These are phyloP conservation scores for Clausena lansium DNA, from an alignment of 345 rosid genomes.

Conservation along the genomic window DNA sequence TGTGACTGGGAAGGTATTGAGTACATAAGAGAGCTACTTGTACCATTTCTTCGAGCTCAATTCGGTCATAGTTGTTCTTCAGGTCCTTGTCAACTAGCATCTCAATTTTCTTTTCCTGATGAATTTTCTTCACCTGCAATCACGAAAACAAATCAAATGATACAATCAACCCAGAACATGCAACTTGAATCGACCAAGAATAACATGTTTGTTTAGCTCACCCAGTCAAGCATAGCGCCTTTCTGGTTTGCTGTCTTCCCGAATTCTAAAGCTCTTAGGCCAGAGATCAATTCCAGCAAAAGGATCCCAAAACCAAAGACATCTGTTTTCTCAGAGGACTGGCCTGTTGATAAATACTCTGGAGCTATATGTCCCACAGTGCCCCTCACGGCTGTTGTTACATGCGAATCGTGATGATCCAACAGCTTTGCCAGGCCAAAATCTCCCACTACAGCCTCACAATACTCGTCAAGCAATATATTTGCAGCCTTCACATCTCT, in stretches of 20 bases:
- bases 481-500: constrained; percentile 97
- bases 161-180: not conserved
- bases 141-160: not conserved
- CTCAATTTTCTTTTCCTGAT: constrained; percentile 87
- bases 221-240: constrained; percentile 95
- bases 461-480: constrained; percentile 79
- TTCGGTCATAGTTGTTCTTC: constrained; percentile 60
- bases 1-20: constrained; percentile 70
- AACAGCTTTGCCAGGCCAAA: constrained; percentile 90
- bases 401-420: constrained; percentile 86
- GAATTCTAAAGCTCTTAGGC: constrained; percentile 81
- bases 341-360: constrained; percentile 91
- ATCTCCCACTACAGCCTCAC: constrained; percentile 92
- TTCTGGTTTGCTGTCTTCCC: constrained; percentile 78
- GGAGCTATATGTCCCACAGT: constrained; percentile 97
- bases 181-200: not conserved
- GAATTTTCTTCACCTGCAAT: constrained; percentile 78
- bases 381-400: constrained; percentile 93
- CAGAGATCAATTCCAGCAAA: constrained; percentile 75
- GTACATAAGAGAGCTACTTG: constrained; percentile 86
- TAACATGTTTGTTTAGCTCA: constrained; percentile 29
- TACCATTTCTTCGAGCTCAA: constrained; percentile 83
- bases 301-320: constrained; percentile 95
- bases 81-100: constrained; percentile 83
- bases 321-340: constrained; percentile 95